These are phyloP conservation scores for Metschnikowia henanensis DNA, from an alignment of 805 yeast genomes.

Conservation along the genomic window DNA sequence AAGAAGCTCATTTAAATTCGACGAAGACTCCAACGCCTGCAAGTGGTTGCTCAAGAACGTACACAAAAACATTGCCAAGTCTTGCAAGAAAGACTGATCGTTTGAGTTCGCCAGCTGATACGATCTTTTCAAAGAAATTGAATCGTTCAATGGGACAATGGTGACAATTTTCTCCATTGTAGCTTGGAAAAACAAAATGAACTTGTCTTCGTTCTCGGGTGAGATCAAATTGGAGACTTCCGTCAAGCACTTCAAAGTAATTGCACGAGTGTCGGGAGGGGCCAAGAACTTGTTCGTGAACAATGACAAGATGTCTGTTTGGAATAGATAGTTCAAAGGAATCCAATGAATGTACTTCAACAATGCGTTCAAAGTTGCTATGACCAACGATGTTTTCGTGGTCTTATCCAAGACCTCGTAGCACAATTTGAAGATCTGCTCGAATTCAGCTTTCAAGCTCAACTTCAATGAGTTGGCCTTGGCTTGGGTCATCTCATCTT, in stretches of 20 bases:
- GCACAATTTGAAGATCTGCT: slow-evolving; percentile 90
- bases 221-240: slow-evolving; percentile 77
- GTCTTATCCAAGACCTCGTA: slow-evolving; percentile 91
- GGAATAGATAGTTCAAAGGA: slow-evolving; percentile 86
- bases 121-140: slow-evolving; percentile 66
- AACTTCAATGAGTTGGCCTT: slow-evolving; percentile 80
- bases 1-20: slow-evolving; percentile 55
- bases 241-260: slow-evolving; percentile 88
- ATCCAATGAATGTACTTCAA: slow-evolving; percentile 93
- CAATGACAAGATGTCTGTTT: slow-evolving; percentile 74
- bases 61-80: slow-evolving; percentile 88
- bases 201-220: slow-evolving; percentile 52
- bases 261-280: slow-evolving; percentile 77
- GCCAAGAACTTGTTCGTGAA: slow-evolving; percentile 75
- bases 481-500: slow-evolving; percentile 96
- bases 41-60: slow-evolving; percentile 81
- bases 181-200: slow-evolving; percentile 66
- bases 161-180: slow-evolving; percentile 68
- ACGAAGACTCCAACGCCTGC: slow-evolving; percentile 54
- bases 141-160: slow-evolving; percentile 60
- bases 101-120: slow-evolving; percentile 74
- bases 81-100: slow-evolving; percentile 94
- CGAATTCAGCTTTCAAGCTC: slow-evolving; percentile 87
- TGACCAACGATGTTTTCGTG: slow-evolving; percentile 76
- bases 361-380: slow-evolving; percentile 80